Base-by-base conservation (phyloP, 257 asterid species). In the Petrea volubilis region DNA sequence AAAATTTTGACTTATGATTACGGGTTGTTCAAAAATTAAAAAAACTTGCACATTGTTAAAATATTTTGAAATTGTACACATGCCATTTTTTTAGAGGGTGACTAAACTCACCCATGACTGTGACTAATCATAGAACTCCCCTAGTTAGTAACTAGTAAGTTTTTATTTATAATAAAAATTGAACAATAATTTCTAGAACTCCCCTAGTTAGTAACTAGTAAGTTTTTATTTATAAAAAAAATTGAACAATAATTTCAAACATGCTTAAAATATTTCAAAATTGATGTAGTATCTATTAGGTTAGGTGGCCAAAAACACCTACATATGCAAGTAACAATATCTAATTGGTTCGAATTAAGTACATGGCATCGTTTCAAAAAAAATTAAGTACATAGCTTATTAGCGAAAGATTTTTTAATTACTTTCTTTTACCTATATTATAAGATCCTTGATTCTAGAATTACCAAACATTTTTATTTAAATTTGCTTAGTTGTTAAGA, bases 251-350 rank as follows among this genome's bases (percentile, higher is more conserved):
- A 36, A 17, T 40, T 8, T 41, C 27, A 1, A 20, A 20, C 24
- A 10, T 55, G 21, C 2, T 66, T 63, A 29, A 15, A 24, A 49
- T 61, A 71, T n/a, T 46, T 61, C 3, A 50, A 72, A 51, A 28
- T 52, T 64, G 72, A 73, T 46, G 20, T 27, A 18, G 40, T 13
- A 20, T 43, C 25, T 49, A 47, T 31, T 27, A 18, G 59, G 71
- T 68, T 75, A 68, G 80, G 80, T 76, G 67, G 57, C 76, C 80
- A 69, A 60, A 67, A 51, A 68, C 52, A 68, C 59, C 75, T 68
- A 60, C 38, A 60, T 25, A 31, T 20, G 31, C 24, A 34, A 74
- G 10, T 10, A 50, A 46, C 27, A 49, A 21, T 49, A 46, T 28
- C 24, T 31, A 18, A 23, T 11, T 38, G 67, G 21, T n/a, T 8